Evolutionary conservation across 176 grass and related monocot species (phyloP).

Genomic region (Musa itinerans): DNA sequence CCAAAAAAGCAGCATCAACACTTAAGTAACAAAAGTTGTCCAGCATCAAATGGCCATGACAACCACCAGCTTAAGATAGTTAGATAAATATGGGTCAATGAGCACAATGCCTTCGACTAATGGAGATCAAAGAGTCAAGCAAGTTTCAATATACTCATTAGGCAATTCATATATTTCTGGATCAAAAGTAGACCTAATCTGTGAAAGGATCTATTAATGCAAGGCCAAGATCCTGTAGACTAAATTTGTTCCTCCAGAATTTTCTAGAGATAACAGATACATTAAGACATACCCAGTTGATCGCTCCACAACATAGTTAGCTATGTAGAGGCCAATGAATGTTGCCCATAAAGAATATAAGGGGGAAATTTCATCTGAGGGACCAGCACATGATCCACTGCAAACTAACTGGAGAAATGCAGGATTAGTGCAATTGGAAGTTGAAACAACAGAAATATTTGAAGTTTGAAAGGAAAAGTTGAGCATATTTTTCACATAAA

Average conservation of each 20-base stretch:
- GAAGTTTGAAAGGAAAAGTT: conserved; percentile 19
- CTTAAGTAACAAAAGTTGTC: background rate
- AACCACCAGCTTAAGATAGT: background rate
- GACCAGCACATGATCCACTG: conserved; percentile 88
- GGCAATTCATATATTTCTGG: background rate
- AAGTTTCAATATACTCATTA: background rate
- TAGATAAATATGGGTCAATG: background rate
- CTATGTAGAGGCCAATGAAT: conserved; percentile 82
- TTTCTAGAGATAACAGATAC: conserved; percentile 5
- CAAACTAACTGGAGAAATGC: conserved; percentile 74
- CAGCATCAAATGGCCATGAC: background rate
- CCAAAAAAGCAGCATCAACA: background rate
- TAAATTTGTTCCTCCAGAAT: background rate
- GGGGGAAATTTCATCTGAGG: conserved; percentile 87
- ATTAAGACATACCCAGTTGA: conserved; percentile 63
- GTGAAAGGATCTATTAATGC: background rate
- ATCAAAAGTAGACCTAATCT: background rate
- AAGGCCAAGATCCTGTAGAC: background rate
- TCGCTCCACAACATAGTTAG: conserved; percentile 90
- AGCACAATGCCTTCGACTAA: background rate
- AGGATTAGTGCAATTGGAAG: conserved; percentile 28
- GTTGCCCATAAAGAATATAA: conserved; percentile 93
- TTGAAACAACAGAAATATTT: conserved; percentile 5
- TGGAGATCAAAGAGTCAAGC: background rate
- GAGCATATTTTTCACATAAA: background rate